Evolutionary conservation across 1,284 basidiomycete species (phyloP), one percentile per base, ranked within the genome.

Genomic region (Microbotryum saponariae): DNA sequence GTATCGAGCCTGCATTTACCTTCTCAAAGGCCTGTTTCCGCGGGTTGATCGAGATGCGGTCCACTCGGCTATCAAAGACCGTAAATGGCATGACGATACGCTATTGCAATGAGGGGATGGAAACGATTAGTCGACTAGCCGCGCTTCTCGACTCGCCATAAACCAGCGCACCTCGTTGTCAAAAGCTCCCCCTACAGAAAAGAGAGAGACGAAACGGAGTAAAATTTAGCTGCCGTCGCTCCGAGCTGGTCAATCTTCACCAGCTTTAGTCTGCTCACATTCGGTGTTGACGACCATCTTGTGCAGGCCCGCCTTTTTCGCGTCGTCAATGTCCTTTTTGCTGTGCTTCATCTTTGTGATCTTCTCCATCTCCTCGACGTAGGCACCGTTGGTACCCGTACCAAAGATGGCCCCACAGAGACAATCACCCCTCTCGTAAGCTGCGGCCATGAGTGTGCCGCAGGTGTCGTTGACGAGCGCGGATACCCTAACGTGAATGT

Each of bases 391-490:
- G 8, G 96, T 98, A 12, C 94, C 96, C 0, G 96, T 98, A 29
- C 94, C 94, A 73, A 97, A 97, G 73, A 97, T 98, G 66, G 86
- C 87, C 66, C 90, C 94, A 44, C 93, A 82, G 27, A 92, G 79
- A 66, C 90, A 93, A 16, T 88, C 88, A 21, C 93, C 93, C 23
- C 85, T 83, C 54, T 88, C 88, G 74, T 98, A 98, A 29, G 91
- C 89, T 59, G 90, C 83, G 10, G 93, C 94, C 47, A 98, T 80
- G 45, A 97, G 82, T 2, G 94, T 89, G 42, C 94, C 94, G 47
- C 97, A 93, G 23, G 94, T 97, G 76, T 97, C 94, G 74, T 98
- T 98, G 46, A 98, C 93, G 27, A 98, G 82, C 1, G 94, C 94
- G 50, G 90, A 87, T 76, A 91, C 93, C 74, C 84, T 85, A 64